Base-by-base conservation (phyloP, 495 filamentous ascomycete species). In the Bathelium albidoporum region DNA sequence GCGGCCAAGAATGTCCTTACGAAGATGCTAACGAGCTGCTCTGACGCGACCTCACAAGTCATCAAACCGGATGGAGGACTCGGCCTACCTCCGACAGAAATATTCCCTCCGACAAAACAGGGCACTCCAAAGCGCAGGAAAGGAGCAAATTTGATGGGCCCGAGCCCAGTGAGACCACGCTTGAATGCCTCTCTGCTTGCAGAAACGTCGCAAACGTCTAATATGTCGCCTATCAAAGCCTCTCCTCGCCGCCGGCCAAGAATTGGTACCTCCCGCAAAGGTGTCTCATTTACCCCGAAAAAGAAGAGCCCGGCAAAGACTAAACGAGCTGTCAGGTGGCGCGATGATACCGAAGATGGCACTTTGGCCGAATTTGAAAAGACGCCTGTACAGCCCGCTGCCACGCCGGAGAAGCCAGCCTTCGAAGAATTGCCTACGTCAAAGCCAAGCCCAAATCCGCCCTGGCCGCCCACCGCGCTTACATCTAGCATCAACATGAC, bases 321-420 rank as follows among this genome's bases (percentile, higher is more conserved):
- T 29, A 94, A 95, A 77, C 80, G 89, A 68, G 83, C 82, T 41
- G 94, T 98, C 16, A 82, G 91, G 61, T 98, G 95, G 95, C 86
- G 88, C 55, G 94, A 98, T 71, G 94, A 97, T 68, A 88, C 88
- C 59, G 83, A 97, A 70, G 77, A 83, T 20, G 90, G 90, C 11
- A 81, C 86, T 32, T 76, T 97, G 32, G 89, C 89, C 61, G 93
- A 96, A 70, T 95, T 91, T 65, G 87, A 92, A 71, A 89, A 89
- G 75, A 95, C 92, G 3, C 93, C 91, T 29, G 79, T 89, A 69
- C 88, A 84, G 69, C 73, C 80, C 18, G 72, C 78, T 32, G 69
- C 70, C 9, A 75, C 77, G 3, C 82, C 82, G n/a, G 81, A 83
- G 60, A 68, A 64, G 14, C 80, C 83, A 31, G 81, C 81, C 0